Conservation (phyloP, 495 filamentous ascomycete genomes). For the Friedmanniomyces endolithicus region DNA sequence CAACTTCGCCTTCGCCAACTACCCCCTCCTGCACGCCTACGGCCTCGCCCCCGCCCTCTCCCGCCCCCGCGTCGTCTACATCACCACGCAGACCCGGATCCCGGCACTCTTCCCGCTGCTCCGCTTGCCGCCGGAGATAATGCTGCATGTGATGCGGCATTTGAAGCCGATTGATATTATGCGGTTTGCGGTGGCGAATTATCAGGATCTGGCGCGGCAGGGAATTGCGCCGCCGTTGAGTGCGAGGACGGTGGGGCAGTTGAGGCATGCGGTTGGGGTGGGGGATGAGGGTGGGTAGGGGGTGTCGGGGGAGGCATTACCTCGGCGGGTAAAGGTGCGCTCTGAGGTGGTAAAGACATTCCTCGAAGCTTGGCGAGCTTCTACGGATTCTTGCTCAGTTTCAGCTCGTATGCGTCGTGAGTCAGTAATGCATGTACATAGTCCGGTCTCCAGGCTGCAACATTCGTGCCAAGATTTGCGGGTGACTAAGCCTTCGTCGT, state of each 20-base stretch:
- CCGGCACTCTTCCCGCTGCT: constrained; percentile 14
- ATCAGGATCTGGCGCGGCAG: constrained; percentile 18
- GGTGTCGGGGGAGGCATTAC: too few relatives aligned
- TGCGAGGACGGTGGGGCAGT: constrained; percentile 3
- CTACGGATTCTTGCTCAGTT: too few relatives aligned
- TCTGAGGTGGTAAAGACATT: too few relatives aligned
- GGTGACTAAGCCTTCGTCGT: too few relatives aligned
- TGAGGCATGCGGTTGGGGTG: constrained; percentile 2
- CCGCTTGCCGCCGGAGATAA: constrained; percentile 17
- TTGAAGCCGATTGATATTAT: constrained; percentile 19
- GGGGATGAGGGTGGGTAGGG: background rate
- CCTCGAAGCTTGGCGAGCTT: too few relatives aligned
- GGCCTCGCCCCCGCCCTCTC: constrained; percentile 20
- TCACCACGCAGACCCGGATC: constrained; percentile 10
- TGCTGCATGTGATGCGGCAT: constrained; percentile 17
- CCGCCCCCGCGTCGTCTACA: constrained; percentile 5
- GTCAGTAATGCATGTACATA: too few relatives aligned
- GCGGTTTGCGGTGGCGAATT: constrained; percentile 23
- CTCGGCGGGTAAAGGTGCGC: too few relatives aligned
- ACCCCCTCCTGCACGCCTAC: constrained; percentile 26
- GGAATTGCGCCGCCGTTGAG: constrained; percentile 21
- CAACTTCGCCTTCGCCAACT: constrained; percentile 30
- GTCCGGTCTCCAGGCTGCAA: background rate
- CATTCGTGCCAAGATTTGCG: background rate
- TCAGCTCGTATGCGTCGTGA: too few relatives aligned